A percentile compares a stretch with the other conserved stretches of the same genome.
phyloP scores from a whole-genome alignment of 2,329 filamentous ascomycete species.

The Sporothrix brasiliensis region DNA sequence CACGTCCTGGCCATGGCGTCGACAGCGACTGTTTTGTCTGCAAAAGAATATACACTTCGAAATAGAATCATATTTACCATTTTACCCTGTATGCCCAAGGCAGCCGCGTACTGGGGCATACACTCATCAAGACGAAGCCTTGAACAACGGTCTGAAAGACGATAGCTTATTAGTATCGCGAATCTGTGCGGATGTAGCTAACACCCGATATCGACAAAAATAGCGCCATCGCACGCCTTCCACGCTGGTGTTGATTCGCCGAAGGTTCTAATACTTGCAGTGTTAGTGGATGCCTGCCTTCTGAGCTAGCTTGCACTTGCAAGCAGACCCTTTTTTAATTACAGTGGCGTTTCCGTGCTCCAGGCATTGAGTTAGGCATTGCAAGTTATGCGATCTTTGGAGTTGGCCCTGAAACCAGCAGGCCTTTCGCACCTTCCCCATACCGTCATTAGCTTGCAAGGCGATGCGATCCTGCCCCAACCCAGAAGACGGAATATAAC shows the following conservation, averaged over 20 bases:
- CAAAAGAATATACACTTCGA: constrained; percentile 21
- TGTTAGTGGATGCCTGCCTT: constrained; percentile 14
- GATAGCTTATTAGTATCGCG: constrained; percentile 5
- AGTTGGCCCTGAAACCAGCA: background rate
- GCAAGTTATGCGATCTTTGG: constrained; percentile 1
- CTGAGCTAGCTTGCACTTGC: background rate
- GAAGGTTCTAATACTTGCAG: background rate
- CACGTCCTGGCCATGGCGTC: background rate
- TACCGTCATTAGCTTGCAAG: background rate
- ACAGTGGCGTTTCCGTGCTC: constrained; percentile 6
- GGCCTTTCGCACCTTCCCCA: background rate
- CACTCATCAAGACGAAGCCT: background rate
- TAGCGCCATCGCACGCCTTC: constrained; percentile 26
- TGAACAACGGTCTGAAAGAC: background rate
- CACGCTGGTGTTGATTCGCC: constrained; percentile 3
- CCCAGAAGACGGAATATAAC: background rate
- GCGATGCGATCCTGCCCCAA: background rate
- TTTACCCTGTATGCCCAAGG: background rate
- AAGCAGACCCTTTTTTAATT: background rate
- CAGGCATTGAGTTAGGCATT: constrained; percentile 12
- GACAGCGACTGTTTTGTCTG: background rate
- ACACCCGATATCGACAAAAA: constrained; percentile 6
- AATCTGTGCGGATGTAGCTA: background rate
- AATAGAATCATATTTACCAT: constrained; percentile 20
- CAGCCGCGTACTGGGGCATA: background rate